A percentile compares a stretch with the other conserved stretches of the same genome.
These are phyloP conservation scores for Phragmites australis DNA, from an alignment of 176 grass and related monocot species.

Conservation along the genomic window DNA sequence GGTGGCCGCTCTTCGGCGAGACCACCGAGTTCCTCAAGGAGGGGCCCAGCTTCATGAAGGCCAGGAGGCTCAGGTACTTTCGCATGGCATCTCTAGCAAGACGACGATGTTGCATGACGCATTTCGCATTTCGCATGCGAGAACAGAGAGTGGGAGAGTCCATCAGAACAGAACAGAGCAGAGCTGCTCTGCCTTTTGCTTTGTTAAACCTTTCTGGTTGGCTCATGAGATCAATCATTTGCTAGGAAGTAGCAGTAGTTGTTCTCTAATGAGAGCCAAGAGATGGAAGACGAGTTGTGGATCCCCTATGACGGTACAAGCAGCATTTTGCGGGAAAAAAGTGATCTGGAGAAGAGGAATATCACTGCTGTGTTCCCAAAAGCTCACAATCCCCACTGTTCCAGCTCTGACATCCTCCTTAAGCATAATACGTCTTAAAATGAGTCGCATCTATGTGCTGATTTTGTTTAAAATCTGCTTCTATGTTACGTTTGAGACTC, in stretches of 20 bases:
- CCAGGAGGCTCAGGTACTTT: slow-evolving; percentile 65
- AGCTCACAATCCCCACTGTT: slow-evolving; percentile 57
- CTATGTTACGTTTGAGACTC: no score
- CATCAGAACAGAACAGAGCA: no score
- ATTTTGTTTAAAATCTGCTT: no score
- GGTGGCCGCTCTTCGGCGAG: slow-evolving; percentile 92
- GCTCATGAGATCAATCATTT: slow-evolving; percentile 1
- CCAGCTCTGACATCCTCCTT: slow-evolving; percentile 48
- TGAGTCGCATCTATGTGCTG: no score
- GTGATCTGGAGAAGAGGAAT: slow-evolving; percentile 33
- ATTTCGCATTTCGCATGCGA: not conserved
- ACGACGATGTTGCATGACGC: not conserved
- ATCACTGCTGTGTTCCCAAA: slow-evolving; percentile 62
- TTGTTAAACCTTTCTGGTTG: not conserved
- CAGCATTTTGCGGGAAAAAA: not conserved
- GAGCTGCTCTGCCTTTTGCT: not conserved
- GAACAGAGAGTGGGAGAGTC: not conserved
- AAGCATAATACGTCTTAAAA: no score
- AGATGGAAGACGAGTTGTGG: not conserved
- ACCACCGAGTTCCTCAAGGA: slow-evolving; percentile 95
- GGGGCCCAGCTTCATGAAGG: slow-evolving; percentile 77
- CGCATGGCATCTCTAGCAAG: no score
- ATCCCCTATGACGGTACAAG: not conserved
- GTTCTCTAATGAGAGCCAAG: no score
- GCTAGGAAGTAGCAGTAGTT: not conserved